A percentile compares a stretch with the other conserved stretches of the same genome.
Conservation (phyloP, 805 yeast species). For the Yamadazyma philogaea region DNA sequence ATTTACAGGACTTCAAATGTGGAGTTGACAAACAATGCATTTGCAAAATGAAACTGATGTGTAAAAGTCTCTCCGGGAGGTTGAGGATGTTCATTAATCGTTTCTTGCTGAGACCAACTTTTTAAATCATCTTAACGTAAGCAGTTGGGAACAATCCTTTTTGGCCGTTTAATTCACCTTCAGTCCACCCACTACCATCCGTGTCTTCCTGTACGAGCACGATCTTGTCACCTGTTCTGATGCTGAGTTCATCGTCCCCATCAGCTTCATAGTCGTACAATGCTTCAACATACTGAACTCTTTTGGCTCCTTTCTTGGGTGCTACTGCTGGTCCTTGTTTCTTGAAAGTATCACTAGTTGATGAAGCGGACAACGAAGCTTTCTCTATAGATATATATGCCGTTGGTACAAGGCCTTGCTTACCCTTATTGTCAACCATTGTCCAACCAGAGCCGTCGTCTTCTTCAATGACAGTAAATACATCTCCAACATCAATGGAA, state of each 20-base stretch:
- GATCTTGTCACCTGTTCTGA: constrained; percentile 71
- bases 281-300: constrained; percentile 62
- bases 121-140: constrained; percentile 48
- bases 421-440: constrained; percentile 45
- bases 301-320: constrained; percentile 70
- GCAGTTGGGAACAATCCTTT: constrained; percentile 60
- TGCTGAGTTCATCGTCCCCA: constrained; percentile 75
- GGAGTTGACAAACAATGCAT: not conserved
- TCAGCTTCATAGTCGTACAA: constrained; percentile 73
- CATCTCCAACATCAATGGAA: constrained; percentile 57
- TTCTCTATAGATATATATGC: constrained; percentile 56
- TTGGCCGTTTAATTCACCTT: constrained; percentile 58
- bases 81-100: no score
- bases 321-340: constrained; percentile 77
- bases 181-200: constrained; percentile 92
- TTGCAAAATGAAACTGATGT: no score
- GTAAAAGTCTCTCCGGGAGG: no score
- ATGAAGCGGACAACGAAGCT: not conserved
- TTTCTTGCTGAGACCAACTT: no score
- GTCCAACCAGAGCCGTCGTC: constrained; percentile 98
- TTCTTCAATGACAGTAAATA: constrained; percentile 50
- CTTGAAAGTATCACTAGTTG: constrained; percentile 17
- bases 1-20: no score
- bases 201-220: constrained; percentile 52
- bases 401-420: constrained; percentile 81